Percentiles rank a stretch among this genome's conserved stretches.
phyloP scores from a whole-genome alignment of 2,329 filamentous ascomycete species.

The Hypoxylon sp. region DNA sequence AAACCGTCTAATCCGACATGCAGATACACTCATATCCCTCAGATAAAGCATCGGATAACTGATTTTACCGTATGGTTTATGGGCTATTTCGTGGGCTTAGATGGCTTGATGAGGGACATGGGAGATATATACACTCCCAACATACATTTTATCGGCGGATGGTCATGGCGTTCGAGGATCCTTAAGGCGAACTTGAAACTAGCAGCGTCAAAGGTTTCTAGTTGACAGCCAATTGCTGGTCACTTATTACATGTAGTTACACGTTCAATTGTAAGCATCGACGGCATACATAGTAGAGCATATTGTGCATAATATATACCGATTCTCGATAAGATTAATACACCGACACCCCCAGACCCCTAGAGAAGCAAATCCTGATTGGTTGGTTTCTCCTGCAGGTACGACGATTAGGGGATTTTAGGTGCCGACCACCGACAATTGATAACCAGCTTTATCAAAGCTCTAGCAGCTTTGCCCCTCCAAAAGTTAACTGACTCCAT shows the following conservation, averaged over 20 bases:
- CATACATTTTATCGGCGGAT: background rate
- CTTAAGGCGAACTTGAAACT: background rate
- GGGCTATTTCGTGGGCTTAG: background rate
- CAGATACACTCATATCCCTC: conserved; percentile 57
- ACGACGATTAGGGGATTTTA: conserved; percentile 18
- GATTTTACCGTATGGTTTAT: background rate
- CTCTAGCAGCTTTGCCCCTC: conserved; percentile 42
- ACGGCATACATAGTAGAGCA: no score
- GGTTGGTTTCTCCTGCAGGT: conserved; percentile 14
- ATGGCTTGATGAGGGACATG: background rate
- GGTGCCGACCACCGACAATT: conserved; percentile 33
- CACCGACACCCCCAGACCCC: background rate
- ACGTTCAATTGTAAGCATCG: no score
- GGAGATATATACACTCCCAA: background rate
- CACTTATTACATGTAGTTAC: no score
- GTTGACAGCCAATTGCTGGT: background rate
- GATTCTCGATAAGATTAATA: background rate
- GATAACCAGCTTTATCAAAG: conserved; percentile 31
- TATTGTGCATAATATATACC: background rate
- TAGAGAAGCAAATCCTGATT: conserved; percentile 4
- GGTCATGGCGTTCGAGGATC: conserved; percentile 8
- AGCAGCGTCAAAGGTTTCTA: background rate
- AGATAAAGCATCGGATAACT: conserved; percentile 28
- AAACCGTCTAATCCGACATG: conserved; percentile 36
- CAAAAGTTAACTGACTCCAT: conserved; percentile 31